Conservation (phyloP, 1,284 basidiomycete species). For the Cutaneotrichosporon cavernicola region DNA sequence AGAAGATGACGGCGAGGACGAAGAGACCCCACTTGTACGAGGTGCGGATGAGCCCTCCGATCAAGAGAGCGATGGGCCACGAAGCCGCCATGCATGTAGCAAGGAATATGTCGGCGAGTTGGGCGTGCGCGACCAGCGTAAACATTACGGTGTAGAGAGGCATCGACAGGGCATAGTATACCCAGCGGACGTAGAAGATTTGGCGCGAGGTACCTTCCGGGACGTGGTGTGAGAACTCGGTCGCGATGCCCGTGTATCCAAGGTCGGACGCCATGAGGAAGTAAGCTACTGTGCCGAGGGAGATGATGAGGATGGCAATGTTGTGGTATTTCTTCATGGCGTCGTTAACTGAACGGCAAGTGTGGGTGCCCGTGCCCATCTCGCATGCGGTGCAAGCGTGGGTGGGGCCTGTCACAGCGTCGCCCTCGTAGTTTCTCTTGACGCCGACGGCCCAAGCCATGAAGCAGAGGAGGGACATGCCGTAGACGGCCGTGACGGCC, state of each 20-base stretch:
- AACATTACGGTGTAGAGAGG: slow-evolving; percentile 61
- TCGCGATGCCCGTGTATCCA: slow-evolving; percentile 58
- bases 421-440: slow-evolving; percentile 52
- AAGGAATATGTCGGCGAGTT: slow-evolving; percentile 60
- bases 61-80: slow-evolving; percentile 59
- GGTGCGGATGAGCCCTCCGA: slow-evolving; percentile 58
- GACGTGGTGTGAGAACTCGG: slow-evolving; percentile 56
- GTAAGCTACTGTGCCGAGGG: slow-evolving; percentile 55
- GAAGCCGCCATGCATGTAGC: slow-evolving; percentile 60
- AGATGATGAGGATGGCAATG: slow-evolving; percentile 52
- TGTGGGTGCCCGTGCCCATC: not conserved
- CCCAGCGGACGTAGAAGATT: slow-evolving; percentile 60
- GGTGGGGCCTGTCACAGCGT: not conserved
- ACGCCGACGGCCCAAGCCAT: slow-evolving; percentile 54
- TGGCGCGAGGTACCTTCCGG: slow-evolving; percentile 53
- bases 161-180: slow-evolving; percentile 61
- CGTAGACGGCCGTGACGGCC: slow-evolving; percentile 60
- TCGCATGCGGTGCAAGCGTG: not conserved
- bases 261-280: slow-evolving; percentile 65
- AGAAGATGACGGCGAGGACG: slow-evolving; percentile 56
- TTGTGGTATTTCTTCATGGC: slow-evolving; percentile 11
- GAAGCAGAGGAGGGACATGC: slow-evolving; percentile 52
- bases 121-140: slow-evolving; percentile 59
- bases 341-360: not conserved
- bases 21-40: slow-evolving; percentile 60